Percentiles rank a stretch among this genome's conserved stretches.
Evolutionary conservation across 192 early-diverging fungal species (phyloP).

Genomic region (Podochytrium sp.): DNA sequence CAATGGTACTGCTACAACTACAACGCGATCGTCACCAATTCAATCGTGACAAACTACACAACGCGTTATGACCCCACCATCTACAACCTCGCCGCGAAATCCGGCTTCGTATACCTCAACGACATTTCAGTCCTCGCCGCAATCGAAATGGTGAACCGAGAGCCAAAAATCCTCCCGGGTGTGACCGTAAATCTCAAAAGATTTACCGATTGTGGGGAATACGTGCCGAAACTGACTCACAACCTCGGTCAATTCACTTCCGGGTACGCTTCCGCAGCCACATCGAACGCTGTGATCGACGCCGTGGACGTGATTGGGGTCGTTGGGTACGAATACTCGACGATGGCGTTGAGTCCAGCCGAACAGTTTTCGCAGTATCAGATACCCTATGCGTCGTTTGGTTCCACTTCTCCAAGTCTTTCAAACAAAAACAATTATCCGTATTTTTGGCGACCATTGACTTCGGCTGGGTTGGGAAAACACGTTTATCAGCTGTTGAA

Average conservation of each 20-base stretch:
- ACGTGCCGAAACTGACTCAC: background rate
- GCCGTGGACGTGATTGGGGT: background rate
- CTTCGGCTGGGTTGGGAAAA: background rate
- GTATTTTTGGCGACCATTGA: background rate
- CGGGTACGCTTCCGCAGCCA: background rate
- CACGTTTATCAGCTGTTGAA: background rate
- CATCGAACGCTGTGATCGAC: background rate
- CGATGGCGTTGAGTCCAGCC: background rate
- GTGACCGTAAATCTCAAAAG: background rate
- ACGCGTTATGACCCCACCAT: background rate
- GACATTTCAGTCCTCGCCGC: background rate
- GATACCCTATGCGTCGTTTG: background rate
- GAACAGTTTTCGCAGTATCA: background rate
- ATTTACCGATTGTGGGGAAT: constrained; percentile 4
- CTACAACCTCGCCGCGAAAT: too few species aligned
- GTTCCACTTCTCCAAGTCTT: constrained; percentile 1
- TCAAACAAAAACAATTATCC: constrained; percentile 6
- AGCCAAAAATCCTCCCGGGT: background rate
- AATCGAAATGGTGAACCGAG: background rate
- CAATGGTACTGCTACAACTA: constrained; percentile 2
- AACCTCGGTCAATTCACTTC: too few species aligned
- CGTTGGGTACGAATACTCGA: background rate
- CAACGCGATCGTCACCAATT: background rate
- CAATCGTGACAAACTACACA: background rate
- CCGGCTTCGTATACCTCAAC: background rate